Evolutionary conservation across 2,329 filamentous ascomycete genomes (phyloP), one percentile per base, ranked within the genome.

Genomic region (Colletotrichum tamarilloi): DNA sequence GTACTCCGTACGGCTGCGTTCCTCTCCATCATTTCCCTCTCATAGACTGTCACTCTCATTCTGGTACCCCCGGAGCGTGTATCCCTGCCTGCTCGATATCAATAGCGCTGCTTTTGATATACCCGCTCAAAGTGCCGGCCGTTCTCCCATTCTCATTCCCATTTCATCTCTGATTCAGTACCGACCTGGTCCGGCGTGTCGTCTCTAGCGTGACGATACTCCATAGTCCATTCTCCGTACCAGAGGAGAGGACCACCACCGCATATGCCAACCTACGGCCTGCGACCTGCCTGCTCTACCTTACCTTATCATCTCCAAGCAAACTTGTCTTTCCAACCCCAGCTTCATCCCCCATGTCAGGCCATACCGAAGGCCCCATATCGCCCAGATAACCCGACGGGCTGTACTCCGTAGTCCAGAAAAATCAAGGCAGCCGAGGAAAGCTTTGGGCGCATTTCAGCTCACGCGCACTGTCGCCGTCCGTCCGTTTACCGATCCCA

Each of bases 51-150:
- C 62, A 55, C 57, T 59, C 53, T 72, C 30, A 9, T 42, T 62
- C 62, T 72, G 72, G 62, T 8, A 4, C 62, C 64, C 68, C 49
- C 42, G 24, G 30, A 28, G n/a, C 38, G 30, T 28, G 9, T 24
- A 74, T 59, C 68, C 72, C 72, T 72, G 62, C 69, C 14, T 22
- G 19, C 32, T 14, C n/a, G 42, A 68, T 68, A 68, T 72, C 64
- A 72, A 68, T 68, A 74, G 68, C 35, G 62, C 52, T 60, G 24
- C 26, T 57, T 67, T 24, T 63, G 52, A 19, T 74, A 74, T 72
- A 67, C 68, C 68, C 68, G 62, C 72, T 56, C 67, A 65, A 71
- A 71, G 68, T 72, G 62, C 68, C 72, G 72, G 68, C 35, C 62
- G 38, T 64, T 26, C 55, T 58, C 19, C 42, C 56, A 65, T 66